These are phyloP conservation scores for Didymella glomerata DNA, from an alignment of 2,329 filamentous ascomycete species.

Conservation along the genomic window DNA sequence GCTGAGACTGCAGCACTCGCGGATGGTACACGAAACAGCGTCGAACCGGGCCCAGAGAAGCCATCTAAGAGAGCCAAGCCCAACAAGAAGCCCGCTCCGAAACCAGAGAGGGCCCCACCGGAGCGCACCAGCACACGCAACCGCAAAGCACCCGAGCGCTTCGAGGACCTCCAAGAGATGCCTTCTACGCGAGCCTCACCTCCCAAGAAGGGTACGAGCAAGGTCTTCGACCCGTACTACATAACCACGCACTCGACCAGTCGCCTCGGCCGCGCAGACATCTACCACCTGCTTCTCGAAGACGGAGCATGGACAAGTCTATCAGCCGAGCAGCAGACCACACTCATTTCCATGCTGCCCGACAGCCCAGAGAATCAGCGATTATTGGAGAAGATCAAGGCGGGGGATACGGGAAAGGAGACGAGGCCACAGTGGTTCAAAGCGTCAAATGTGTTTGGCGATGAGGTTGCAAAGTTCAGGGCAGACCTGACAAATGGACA, in stretches of 20 bases:
- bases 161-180: slow-evolving; percentile 25
- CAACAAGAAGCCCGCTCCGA: slow-evolving; percentile 20
- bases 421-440: slow-evolving; percentile 38
- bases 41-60: not conserved
- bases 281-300: slow-evolving; percentile 47
- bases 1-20: not conserved
- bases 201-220: slow-evolving; percentile 27
- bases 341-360: slow-evolving; percentile 39
- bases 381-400: slow-evolving; percentile 25
- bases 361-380: slow-evolving; percentile 25
- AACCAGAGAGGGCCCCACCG: slow-evolving; percentile 17
- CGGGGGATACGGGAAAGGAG: slow-evolving; percentile 23
- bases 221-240: slow-evolving; percentile 42
- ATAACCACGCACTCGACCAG: slow-evolving; percentile 44
- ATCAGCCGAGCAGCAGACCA: slow-evolving; percentile 29
- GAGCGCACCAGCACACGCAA: slow-evolving; percentile 34
- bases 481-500: slow-evolving; percentile 63
- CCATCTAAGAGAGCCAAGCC: slow-evolving; percentile 13
- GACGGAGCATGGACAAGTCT: slow-evolving; percentile 44
- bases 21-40: not conserved
- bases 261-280: slow-evolving; percentile 43
- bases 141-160: slow-evolving; percentile 43
- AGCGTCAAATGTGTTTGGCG: slow-evolving; percentile 57
- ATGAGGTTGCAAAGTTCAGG: slow-evolving; percentile 64
- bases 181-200: slow-evolving; percentile 12